Base-by-base conservation (phyloP, 305 asterid species). In the Fraxinus velutina region DNA sequence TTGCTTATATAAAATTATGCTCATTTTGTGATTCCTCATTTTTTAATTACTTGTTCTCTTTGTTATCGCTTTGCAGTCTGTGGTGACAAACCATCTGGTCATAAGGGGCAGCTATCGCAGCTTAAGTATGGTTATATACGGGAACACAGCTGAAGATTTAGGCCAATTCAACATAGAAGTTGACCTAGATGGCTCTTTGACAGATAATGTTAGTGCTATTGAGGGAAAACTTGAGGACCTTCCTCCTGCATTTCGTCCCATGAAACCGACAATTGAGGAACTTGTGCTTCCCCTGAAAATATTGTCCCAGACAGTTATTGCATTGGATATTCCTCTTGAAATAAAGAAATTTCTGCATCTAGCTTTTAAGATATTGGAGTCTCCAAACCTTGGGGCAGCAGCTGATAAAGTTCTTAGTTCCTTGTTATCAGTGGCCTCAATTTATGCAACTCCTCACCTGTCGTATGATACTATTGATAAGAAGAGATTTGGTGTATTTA, bases 111-210 rank as follows among this genome's bases (percentile, higher is more conserved):
- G 97, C 92, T 96, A 93, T 87, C 96, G 97, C 81, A 92, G 92
- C 92, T 94, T 96, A 74, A 96, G 97, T 90, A 89, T 96, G 97
- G 99, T 96, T 81, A 85, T 96, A 84, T 96, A 94, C 84, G 99
- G 99, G 73, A 94, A 94, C 84, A 93, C 97, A 73, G 93, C 97
- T 0, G 97, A 92, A 88, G 99, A 94, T 91, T 86, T 96, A 73
- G 98, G 99, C 83, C 99, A 96, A 84, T 96, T 90, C 81, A 96
- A 90, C 90, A 94, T 94, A 82, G 97, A 92, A 86, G 99, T 93
- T 78, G 99, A 94, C 87, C 82, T 96, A 71, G 97, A 96, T 85
- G 86, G 88, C 88, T 92, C 97, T 76, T 83, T 94, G 91, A 90
- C 97, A 27, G 93, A 91, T 83, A 91, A 93, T 37, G 95, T 88